Conservation (phyloP, 179 eudicot species). For the Camellia oleifera region DNA sequence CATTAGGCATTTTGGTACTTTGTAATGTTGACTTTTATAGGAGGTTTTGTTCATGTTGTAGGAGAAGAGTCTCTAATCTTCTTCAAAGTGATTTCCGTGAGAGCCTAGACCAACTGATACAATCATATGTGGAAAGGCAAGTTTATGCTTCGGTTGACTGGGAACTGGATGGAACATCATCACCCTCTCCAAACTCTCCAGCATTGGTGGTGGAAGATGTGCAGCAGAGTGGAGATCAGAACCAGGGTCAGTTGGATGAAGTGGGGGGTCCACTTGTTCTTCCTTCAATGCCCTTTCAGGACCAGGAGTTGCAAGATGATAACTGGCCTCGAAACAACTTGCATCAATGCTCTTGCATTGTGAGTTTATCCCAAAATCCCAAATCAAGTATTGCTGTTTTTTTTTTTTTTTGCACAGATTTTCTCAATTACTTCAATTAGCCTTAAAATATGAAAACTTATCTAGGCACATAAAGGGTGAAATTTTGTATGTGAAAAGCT, state of each 20-base stretch:
- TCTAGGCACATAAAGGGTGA: not conserved
- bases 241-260: constrained; percentile 25
- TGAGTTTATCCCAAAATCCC: constrained; percentile 21
- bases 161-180: constrained; percentile 53
- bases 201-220: constrained; percentile 37
- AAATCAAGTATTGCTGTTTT: not conserved
- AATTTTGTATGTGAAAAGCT: not conserved
- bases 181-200: constrained; percentile 28
- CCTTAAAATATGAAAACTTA: not conserved
- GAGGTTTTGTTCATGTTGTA: constrained; percentile 24
- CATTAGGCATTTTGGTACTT: constrained; percentile 7
- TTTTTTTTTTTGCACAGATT: not conserved
- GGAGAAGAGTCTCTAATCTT: constrained; percentile 90
- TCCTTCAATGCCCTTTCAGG: constrained; percentile 56
- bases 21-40: not conserved
- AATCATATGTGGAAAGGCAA: constrained; percentile 81
- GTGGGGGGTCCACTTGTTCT: constrained; percentile 32
- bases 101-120: constrained; percentile 76
- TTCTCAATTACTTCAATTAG: not conserved
- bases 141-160: constrained; percentile 58
- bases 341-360: constrained; percentile 52
- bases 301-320: constrained; percentile 46
- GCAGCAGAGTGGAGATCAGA: constrained; percentile 38
- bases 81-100: constrained; percentile 70
- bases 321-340: constrained; percentile 52